Evolutionary conservation across 1,139 yeast genomes (phyloP).

Genomic region (Geotrichum australiense): DNA sequence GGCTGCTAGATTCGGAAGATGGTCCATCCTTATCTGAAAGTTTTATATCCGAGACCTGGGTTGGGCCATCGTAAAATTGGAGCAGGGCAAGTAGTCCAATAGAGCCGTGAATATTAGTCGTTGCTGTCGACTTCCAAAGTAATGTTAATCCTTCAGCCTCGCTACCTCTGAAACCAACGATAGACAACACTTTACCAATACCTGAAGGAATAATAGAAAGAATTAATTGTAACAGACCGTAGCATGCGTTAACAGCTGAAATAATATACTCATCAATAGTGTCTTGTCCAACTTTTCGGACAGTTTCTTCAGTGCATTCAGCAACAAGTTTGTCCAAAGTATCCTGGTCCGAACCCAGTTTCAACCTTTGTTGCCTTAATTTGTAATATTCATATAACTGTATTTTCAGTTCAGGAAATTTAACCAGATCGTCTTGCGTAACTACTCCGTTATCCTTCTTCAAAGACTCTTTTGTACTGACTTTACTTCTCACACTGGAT

Average conservation of each 20-base stretch:
- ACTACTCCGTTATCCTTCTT: conserved; percentile 12
- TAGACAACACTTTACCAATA: conserved; percentile 77
- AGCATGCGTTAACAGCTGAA: conserved; percentile 86
- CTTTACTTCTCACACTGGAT: background rate
- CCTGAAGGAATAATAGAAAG: conserved; percentile 87
- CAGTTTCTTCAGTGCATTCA: background rate
- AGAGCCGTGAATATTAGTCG: conserved; percentile 86
- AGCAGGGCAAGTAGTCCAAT: conserved; percentile 74
- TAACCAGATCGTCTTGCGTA: conserved; percentile 16
- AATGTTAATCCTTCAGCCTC: conserved; percentile 75
- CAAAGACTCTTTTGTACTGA: conserved; percentile 4
- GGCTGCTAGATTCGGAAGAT: conserved; percentile 14
- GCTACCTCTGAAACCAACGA: conserved; percentile 86
- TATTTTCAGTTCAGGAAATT: conserved; percentile 15
- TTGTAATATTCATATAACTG: conserved; percentile 14
- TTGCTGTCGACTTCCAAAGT: conserved; percentile 77
- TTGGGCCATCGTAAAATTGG: conserved; percentile 91
- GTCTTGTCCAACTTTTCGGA: conserved; percentile 22
- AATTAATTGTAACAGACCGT: conserved; percentile 86
- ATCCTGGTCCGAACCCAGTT: conserved; percentile 13
- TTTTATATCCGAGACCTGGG: conserved; percentile 83
- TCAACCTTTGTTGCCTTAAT: conserved; percentile 16
- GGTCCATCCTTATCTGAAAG: conserved; percentile 18
- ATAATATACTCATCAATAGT: conserved; percentile 77
- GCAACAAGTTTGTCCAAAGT: background rate